Evolutionary conservation across 2,329 filamentous ascomycete species (phyloP).

Genomic region (Fusarium subtropicale): DNA sequence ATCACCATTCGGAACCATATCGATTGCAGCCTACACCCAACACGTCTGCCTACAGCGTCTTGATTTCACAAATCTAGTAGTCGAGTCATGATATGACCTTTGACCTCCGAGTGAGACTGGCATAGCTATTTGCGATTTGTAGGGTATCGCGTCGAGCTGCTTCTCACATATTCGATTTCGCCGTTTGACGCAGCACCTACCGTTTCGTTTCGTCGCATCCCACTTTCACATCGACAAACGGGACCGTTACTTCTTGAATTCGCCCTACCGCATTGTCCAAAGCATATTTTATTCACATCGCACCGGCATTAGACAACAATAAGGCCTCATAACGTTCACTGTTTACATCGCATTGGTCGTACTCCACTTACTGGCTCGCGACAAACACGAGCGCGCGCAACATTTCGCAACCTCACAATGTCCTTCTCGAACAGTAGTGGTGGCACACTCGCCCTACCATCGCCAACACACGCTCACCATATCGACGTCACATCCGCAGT

Average conservation of each 20-base stretch:
- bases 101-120: slow-evolving; percentile 45
- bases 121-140: slow-evolving; percentile 46
- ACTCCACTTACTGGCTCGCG: slow-evolving; percentile 40
- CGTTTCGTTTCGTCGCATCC: slow-evolving; percentile 12
- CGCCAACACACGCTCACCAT: slow-evolving; percentile 84
- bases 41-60: slow-evolving; percentile 37
- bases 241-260: slow-evolving; percentile 9
- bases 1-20: slow-evolving; percentile 21
- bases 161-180: slow-evolving; percentile 31
- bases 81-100: slow-evolving; percentile 49
- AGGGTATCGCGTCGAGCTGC: slow-evolving; percentile 38
- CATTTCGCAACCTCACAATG: slow-evolving; percentile 59
- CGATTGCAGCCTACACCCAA: slow-evolving; percentile 35
- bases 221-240: slow-evolving; percentile 22
- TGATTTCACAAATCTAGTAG: slow-evolving; percentile 26
- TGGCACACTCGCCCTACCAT: slow-evolving; percentile 86
- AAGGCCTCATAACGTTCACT: slow-evolving; percentile 25
- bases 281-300: slow-evolving; percentile 11
- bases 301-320: slow-evolving; percentile 20
- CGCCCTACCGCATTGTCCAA: slow-evolving; percentile 22
- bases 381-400: slow-evolving; percentile 37
- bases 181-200: slow-evolving; percentile 19
- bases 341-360: slow-evolving; percentile 47
- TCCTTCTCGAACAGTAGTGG: slow-evolving; percentile 71
- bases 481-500: slow-evolving; percentile 86